Evolutionary conservation across 768 basidiomycete genomes (phyloP), one percentile per base, ranked within the genome.

Genomic region (Suillus decipiens): DNA sequence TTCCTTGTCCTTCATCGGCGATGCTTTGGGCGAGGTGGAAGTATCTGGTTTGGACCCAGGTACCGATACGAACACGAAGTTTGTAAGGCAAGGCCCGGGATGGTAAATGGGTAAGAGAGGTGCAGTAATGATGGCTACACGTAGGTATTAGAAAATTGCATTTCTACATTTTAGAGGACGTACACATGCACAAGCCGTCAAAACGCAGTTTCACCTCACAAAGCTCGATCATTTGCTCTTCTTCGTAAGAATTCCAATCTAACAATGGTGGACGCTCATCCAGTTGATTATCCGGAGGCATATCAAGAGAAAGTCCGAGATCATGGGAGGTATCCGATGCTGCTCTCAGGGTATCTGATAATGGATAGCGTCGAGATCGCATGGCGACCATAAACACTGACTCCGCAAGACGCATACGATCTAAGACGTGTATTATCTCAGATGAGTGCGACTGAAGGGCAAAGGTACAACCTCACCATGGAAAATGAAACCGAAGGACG

Each of bases 381-480:
- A 84, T 88, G 12, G 90, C 90, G 31, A 92, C 75, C 45, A 90
- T 57, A 37, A 91, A 77, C 10, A 86, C 79, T 11, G 77, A 70
- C 51, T 90, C 89, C 88, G 67, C 42, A 11, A 28, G 42, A 61
- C 64, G 56, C 24, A 19, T 36, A 37, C 57, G 10, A 54, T 63
- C 34, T 41, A 11, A 28, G 41, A 61, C 64, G 53, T n/a, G 19
- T 34, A 37, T 50, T 5, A 54, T 63, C 28, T 41, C 57, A 59
- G 61, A 37, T 59, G 33, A 62, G 41, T 64, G 34, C 2, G 5
- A 31, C 1, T 1, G 24, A 7, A 8, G 39, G 11, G 24, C 39
- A 19, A 57, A 37, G 2, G 56, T 57, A 42, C 61, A 43, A 14
- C 48, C 62, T 62, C 72, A 87, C 90, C 87, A 69, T 83, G 80